These are phyloP conservation scores for Candida boidinii DNA, from an alignment of 805 yeast genomes.

Conservation along the genomic window DNA sequence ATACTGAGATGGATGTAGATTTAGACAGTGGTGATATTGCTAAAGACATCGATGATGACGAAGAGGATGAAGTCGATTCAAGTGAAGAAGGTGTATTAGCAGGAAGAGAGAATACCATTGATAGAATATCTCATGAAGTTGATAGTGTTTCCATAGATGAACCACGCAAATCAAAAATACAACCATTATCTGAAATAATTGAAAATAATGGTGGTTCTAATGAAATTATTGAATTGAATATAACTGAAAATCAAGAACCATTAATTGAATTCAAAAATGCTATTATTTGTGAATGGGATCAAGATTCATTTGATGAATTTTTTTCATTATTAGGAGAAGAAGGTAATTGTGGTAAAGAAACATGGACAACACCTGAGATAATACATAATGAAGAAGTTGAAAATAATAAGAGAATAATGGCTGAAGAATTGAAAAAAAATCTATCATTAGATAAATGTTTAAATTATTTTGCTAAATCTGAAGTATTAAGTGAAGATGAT, in stretches of 20 bases:
- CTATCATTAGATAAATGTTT: constrained; percentile 70
- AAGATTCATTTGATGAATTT: constrained; percentile 36
- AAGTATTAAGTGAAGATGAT: constrained; percentile 80
- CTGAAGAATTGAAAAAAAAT: constrained; percentile 24
- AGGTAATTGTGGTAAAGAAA: constrained; percentile 37
- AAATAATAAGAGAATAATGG: constrained; percentile 27
- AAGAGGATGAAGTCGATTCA: constrained; percentile 1
- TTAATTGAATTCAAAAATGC: constrained; percentile 28
- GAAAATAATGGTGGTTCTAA: too few species aligned
- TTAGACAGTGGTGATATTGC: constrained; percentile 3
- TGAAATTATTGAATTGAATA: constrained; percentile 2
- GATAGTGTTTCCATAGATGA: too few species aligned
- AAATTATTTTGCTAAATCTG: constrained; percentile 67
- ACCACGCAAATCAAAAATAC: background rate
- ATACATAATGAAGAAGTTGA: constrained; percentile 50
- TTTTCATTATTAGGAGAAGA: constrained; percentile 41
- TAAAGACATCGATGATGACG: constrained; percentile 6
- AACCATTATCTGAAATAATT: too few species aligned
- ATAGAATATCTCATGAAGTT: too few species aligned
- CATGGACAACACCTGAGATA: constrained; percentile 46
- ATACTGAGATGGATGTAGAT: background rate
- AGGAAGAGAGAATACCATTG: too few species aligned
- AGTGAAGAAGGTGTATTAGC: too few species aligned
- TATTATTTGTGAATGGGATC: constrained; percentile 62
- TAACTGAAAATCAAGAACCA: constrained; percentile 10